These are phyloP conservation scores for Penicillium olsonii DNA, from an alignment of 2,329 filamentous ascomycete genomes.

Conservation along the genomic window DNA sequence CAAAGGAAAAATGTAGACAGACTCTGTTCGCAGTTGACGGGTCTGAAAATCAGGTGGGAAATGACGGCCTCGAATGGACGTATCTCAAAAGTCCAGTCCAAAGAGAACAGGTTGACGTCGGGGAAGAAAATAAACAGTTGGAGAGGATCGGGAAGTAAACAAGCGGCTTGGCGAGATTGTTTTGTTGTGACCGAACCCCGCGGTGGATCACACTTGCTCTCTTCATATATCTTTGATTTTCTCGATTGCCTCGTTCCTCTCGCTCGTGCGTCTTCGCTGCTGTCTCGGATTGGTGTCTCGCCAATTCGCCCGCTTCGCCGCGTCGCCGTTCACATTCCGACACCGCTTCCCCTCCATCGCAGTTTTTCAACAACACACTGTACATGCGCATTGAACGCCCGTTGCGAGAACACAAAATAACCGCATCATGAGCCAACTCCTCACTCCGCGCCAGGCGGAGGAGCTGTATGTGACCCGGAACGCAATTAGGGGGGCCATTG, in stretches of 20 bases:
- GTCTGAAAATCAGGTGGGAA: background rate
- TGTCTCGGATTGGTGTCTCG: background rate
- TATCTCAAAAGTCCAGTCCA: background rate
- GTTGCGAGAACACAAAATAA: constrained; percentile 22
- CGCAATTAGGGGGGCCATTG: constrained; percentile 2
- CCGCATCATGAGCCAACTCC: constrained; percentile 67
- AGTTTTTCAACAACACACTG: constrained; percentile 9
- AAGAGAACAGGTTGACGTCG: constrained; percentile 2
- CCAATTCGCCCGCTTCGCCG: background rate
- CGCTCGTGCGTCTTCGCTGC: background rate
- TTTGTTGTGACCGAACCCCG: constrained; percentile 25
- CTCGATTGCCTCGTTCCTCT: background rate
- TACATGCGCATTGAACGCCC: constrained; percentile 21
- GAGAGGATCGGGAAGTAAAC: constrained; percentile 27
- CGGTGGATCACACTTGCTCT: constrained; percentile 22
- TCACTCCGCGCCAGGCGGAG: constrained; percentile 80
- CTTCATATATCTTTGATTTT: constrained; percentile 6
- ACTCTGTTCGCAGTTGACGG: constrained; percentile 11
- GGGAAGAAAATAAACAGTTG: constrained; percentile 22
- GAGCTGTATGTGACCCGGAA: constrained; percentile 68
- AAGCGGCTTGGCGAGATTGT: constrained; percentile 27
- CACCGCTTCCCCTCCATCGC: constrained; percentile 10
- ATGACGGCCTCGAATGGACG: background rate
- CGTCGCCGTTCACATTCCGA: background rate
- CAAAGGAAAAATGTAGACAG: constrained; percentile 16